Evolutionary conservation across 306 rosid species (phyloP).

Genomic region (Argentina anserina): DNA sequence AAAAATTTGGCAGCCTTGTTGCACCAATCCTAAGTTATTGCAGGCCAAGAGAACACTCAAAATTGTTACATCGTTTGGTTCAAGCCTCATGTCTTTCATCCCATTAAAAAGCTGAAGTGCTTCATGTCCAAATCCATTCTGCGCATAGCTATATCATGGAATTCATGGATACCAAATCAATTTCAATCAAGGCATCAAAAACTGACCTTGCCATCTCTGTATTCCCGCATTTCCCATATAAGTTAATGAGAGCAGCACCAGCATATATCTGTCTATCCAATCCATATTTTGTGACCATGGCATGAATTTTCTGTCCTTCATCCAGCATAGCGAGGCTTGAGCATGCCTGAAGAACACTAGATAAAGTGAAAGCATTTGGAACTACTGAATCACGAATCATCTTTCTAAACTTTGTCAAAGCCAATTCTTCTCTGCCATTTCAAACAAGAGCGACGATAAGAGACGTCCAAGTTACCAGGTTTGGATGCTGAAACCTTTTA

Average conservation of each 20-base stretch:
- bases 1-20: conserved; percentile 59
- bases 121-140: conserved; percentile 55
- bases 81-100: conserved; percentile 34
- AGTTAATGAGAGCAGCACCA: conserved; percentile 53
- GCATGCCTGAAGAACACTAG: conserved; percentile 64
- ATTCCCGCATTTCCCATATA: conserved; percentile 74
- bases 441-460: conserved; percentile 57
- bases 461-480: conserved; percentile 72
- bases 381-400: conserved; percentile 44
- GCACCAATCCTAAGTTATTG: conserved; percentile 63
- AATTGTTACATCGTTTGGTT: conserved; percentile 54
- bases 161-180: conserved; percentile 49
- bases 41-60: conserved; percentile 68
- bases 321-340: conserved; percentile 66
- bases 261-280: conserved; percentile 44
- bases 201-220: conserved; percentile 50
- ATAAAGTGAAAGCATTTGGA: conserved; percentile 59
- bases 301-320: conserved; percentile 56
- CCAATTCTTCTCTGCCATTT: conserved; percentile 60
- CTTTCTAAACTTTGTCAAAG: conserved; percentile 46
- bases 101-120: conserved; percentile 48
- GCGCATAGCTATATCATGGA: conserved; percentile 67
- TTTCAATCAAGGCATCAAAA: conserved; percentile 17
- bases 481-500: conserved; percentile 42
- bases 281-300: conserved; percentile 42